These are phyloP conservation scores for Talaromyces stipitatus DNA, from an alignment of 495 filamentous ascomycete species.

Conservation along the genomic window DNA sequence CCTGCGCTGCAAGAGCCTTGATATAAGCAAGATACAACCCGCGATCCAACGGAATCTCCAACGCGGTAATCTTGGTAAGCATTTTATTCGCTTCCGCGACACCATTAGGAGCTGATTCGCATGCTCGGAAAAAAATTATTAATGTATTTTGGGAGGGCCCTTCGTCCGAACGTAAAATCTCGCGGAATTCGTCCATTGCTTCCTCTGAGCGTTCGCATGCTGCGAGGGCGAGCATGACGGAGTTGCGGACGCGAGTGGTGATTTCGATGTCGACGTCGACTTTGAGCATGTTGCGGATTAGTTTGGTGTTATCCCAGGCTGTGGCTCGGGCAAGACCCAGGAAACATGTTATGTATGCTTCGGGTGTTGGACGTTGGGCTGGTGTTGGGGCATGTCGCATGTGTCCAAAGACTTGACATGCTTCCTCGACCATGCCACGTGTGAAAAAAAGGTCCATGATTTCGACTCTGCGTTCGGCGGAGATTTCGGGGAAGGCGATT, in stretches of 20 bases:
- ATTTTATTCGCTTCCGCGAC: constrained; percentile 59
- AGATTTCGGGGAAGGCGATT: constrained; percentile 69
- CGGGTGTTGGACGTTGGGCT: constrained; percentile 51
- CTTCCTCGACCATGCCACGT: constrained; percentile 71
- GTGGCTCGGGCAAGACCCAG: constrained; percentile 60
- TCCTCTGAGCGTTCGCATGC: constrained; percentile 53
- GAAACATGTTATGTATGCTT: constrained; percentile 71
- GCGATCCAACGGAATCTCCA: constrained; percentile 69
- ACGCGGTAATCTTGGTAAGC: constrained; percentile 62
- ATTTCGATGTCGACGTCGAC: constrained; percentile 73
- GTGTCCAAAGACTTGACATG: constrained; percentile 75
- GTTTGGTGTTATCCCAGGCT: constrained; percentile 57
- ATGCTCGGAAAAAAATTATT: constrained; percentile 68
- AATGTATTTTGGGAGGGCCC: constrained; percentile 76
- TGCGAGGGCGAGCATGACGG: constrained; percentile 78
- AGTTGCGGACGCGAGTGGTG: constrained; percentile 68
- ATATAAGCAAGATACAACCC: constrained; percentile 67
- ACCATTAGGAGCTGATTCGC: constrained; percentile 56
- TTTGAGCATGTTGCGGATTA: constrained; percentile 86
- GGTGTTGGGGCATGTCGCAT: constrained; percentile 63
- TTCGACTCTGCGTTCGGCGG: constrained; percentile 48
- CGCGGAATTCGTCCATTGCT: constrained; percentile 70
- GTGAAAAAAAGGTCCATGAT: constrained; percentile 82
- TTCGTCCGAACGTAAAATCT: constrained; percentile 68
- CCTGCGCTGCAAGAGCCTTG: constrained; percentile 63